A percentile compares a stretch with the other conserved stretches of the same genome.
Evolutionary conservation across 768 basidiomycete genomes (phyloP).

Genomic region (Lactarius evosmus): DNA sequence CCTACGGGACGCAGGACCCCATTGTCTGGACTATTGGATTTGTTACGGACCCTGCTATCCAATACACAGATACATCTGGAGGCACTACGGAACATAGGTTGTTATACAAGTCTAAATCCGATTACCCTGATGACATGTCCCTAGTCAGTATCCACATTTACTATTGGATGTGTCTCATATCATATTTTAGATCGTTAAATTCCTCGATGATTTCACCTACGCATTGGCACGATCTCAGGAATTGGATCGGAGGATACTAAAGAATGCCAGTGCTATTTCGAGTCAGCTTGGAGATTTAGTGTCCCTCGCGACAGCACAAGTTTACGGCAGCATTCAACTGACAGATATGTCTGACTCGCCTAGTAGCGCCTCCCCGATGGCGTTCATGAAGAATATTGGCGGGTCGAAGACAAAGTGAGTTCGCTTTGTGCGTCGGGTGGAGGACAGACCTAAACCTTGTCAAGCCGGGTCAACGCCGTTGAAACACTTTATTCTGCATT

Average conservation of each 20-base stretch:
- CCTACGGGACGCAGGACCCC: slow-evolving; percentile 25
- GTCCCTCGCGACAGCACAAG: slow-evolving; percentile 52
- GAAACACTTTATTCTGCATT: slow-evolving; percentile 53
- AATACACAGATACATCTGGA: slow-evolving; percentile 37
- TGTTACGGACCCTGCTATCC: too few species aligned
- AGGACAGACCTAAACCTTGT: slow-evolving; percentile 2
- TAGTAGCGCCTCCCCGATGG: slow-evolving; percentile 49
- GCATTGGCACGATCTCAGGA: slow-evolving; percentile 44
- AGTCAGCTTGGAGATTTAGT: slow-evolving; percentile 49
- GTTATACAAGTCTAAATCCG: slow-evolving; percentile 42
- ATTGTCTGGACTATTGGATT: too few species aligned
- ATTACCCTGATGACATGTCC: slow-evolving; percentile 35
- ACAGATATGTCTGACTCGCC: slow-evolving; percentile 47
- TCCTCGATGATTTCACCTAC: slow-evolving; percentile 43
- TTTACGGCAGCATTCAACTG: slow-evolving; percentile 52
- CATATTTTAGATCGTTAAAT: slow-evolving; percentile 40
- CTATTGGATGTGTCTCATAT: neutral
- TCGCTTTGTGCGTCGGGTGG: neutral
- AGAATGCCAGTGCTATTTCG: slow-evolving; percentile 48
- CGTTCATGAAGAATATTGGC: slow-evolving; percentile 45
- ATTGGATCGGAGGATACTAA: slow-evolving; percentile 47
- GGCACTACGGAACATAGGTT: slow-evolving; percentile 39
- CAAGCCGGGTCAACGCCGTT: slow-evolving; percentile 42
- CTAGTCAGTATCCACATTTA: slow-evolving; percentile 12
- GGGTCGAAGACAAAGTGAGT: slow-evolving; percentile 39